Base-by-base conservation (phyloP, 768 basidiomycete species). In the Leccinum imitatum region DNA sequence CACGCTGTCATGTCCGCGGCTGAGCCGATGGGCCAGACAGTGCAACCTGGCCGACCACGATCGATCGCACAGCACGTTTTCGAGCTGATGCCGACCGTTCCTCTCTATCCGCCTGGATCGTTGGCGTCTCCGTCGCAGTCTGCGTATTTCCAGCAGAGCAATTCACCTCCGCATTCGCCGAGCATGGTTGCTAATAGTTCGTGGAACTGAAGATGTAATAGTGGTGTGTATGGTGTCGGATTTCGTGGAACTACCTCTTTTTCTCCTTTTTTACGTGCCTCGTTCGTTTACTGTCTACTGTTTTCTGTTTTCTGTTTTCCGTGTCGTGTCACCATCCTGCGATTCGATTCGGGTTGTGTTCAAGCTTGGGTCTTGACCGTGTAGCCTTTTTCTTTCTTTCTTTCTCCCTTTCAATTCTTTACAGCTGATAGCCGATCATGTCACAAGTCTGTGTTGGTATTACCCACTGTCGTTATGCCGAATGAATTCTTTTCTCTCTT, bases 1-100 rank as follows among this genome's bases (percentile, higher is more conserved):
- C 94, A 96, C 63, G 91, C 87, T 7, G 92, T 94, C 27, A 93
- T 93, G 88, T 87, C 87, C 50, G 79, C 83, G 2, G 68, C 75
- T 1, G 78, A 79, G 8, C 66, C 77, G 2, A 61, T 70, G 51
- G 68, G 73, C 3, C 67, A 73, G 51, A 76, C 77, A 2, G 81
- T 80, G 35, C 69, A 79, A 30, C 67, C 75, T 56, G 63, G 74
- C 6, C 65, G 80, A 52, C 62, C 67, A 9, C 82, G 85, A 15
- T 81, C 83, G 23, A 76, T 87, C 17, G 84, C 84, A 6, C 90
- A 91, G 63, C 85, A 87, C 61, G 87, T 91, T 23, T 89, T 90
- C 64, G 89, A 91, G 73, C 82, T 93, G 21, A 84, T 91, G 15
- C 79, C 65, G 27, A 78, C 68, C 21, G 75, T 75, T 0, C 75